phyloP scores from a whole-genome alignment of 768 basidiomycete genomes.

The Boletales sp. region DNA sequence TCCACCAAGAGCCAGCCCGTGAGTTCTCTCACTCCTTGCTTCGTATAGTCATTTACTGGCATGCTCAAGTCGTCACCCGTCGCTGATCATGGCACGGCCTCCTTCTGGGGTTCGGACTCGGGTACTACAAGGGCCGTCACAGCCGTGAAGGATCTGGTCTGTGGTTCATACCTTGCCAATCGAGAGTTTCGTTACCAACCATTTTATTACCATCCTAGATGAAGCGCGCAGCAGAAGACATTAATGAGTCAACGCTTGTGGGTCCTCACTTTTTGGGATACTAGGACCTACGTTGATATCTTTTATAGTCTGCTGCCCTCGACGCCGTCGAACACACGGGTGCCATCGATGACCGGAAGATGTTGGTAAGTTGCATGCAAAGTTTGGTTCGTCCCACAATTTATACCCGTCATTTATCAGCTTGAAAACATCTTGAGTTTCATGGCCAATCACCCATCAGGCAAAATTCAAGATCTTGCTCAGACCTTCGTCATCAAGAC shows the following conservation, averaged over 20 bases:
- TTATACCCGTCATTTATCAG: constrained; percentile 31
- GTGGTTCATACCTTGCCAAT: neutral
- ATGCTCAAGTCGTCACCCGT: constrained; percentile 12
- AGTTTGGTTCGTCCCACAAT: neutral
- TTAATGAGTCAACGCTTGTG: constrained; percentile 27
- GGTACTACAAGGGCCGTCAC: constrained; percentile 21
- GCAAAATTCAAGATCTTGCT: constrained; percentile 37
- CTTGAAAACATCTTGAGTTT: constrained; percentile 68
- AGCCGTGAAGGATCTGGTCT: constrained; percentile 29
- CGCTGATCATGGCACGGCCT: constrained; percentile 3
- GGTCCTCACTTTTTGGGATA: neutral
- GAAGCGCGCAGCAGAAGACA: constrained; percentile 29
- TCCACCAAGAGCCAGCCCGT: constrained; percentile 26
- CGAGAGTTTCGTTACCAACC: neutral
- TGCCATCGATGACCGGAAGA: constrained; percentile 72
- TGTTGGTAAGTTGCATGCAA: constrained; percentile 49
- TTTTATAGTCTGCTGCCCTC: constrained; percentile 50
- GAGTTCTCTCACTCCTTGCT: constrained; percentile 1
- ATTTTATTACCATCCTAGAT: constrained; percentile 13
- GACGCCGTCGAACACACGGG: constrained; percentile 59
- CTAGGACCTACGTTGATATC: neutral
- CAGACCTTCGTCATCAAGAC: constrained; percentile 44
- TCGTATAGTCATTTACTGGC: neutral
- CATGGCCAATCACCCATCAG: constrained; percentile 55
- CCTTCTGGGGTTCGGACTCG: constrained; percentile 12